Conservation (phyloP, 495 filamentous ascomycete genomes). For the Talaromyces thailandensis region DNA sequence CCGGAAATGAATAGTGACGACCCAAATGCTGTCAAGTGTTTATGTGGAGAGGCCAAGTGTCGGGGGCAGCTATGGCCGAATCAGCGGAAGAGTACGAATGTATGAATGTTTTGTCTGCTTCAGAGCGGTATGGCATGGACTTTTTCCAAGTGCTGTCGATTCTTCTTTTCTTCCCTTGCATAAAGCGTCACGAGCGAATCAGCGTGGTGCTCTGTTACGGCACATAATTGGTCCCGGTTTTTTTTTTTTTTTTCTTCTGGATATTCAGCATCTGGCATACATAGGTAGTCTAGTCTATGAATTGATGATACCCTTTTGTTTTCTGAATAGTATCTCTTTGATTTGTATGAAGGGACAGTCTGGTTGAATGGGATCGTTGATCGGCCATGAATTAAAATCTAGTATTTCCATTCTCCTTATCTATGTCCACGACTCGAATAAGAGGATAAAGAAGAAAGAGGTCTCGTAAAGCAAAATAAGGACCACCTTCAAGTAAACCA, state of each 20-base stretch:
- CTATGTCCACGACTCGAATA: background rate
- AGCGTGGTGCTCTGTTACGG: background rate
- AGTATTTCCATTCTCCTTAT: background rate
- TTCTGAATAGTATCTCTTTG: background rate
- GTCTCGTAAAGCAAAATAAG: background rate
- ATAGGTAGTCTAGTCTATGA: background rate
- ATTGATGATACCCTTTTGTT: background rate
- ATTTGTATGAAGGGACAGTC: background rate
- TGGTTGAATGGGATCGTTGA: background rate
- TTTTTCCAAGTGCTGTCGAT: background rate
- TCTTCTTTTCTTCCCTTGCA: background rate
- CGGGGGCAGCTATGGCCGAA: constrained; percentile 58
- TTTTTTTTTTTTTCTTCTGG: background rate
- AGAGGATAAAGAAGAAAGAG: background rate
- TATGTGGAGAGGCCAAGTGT: constrained; percentile 60
- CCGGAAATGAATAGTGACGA: constrained; percentile 37
- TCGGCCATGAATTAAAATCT: background rate
- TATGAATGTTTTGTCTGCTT: too few species aligned
- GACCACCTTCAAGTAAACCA: background rate
- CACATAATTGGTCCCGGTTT: background rate
- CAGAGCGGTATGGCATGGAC: background rate
- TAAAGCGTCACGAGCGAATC: background rate
- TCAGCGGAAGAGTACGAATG: constrained; percentile 24
- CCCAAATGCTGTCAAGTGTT: constrained; percentile 49
- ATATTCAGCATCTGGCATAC: background rate